phyloP scores from a whole-genome alignment of 352 stramenopile genomes.

The Phytopythium sindhum region DNA sequence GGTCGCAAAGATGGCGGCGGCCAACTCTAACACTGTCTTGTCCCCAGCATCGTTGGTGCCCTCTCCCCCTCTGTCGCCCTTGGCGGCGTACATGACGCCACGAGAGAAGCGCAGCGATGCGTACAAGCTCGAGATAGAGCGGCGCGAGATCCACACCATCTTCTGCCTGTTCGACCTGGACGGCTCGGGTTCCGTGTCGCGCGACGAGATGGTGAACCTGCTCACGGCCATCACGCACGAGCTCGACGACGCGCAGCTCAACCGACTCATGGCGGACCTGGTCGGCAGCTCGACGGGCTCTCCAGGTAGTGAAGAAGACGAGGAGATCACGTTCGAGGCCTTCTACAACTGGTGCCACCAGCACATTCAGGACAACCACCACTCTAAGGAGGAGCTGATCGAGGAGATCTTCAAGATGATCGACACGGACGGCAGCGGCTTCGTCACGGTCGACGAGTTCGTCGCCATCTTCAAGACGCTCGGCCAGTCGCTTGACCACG shows the following conservation, averaged over 20 bases:
- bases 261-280: constrained; percentile 54
- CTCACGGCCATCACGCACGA: constrained; percentile 64
- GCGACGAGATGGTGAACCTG: constrained; percentile 56
- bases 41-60: constrained; percentile 11
- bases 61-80: constrained; percentile 32
- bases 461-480: constrained; percentile 69
- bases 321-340: constrained; percentile 54
- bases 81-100: constrained; percentile 40
- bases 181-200: constrained; percentile 53
- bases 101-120: constrained; percentile 48
- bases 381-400: constrained; percentile 58
- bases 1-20: constrained; percentile 8
- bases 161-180: constrained; percentile 70
- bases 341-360: constrained; percentile 74
- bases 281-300: constrained; percentile 11
- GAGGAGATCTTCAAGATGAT: constrained; percentile 74
- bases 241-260: constrained; percentile 55
- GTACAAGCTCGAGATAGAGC: constrained; percentile 59
- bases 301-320: constrained; percentile 20
- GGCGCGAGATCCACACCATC: constrained; percentile 68
- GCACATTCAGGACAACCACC: constrained; percentile 48
- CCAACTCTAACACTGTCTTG: constrained; percentile 10
- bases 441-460: constrained; percentile 72
- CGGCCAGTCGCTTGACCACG: constrained; percentile 63
- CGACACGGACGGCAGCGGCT: constrained; percentile 54